Evolutionary conservation across 2,329 filamentous ascomycete genomes (phyloP), one percentile per base, ranked within the genome.

Genomic region (Exophiala sp.): DNA sequence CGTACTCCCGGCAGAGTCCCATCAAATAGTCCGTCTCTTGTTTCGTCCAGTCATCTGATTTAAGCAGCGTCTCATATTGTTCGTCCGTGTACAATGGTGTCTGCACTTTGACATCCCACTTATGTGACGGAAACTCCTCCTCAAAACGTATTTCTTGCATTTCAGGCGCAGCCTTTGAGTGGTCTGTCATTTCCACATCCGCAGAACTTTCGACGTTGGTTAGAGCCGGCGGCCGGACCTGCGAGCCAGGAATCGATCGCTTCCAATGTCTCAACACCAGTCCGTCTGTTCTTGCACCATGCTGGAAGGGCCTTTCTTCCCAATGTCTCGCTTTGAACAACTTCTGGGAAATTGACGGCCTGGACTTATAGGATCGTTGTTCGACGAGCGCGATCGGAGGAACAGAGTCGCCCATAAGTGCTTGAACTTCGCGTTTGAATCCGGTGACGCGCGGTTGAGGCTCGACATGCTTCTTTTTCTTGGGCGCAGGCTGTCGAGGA

Each of bases 1-100:
- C 90, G 66, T 85, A 96, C 43, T 91, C 87, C 53, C 80, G 80
- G 11, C 84, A 88, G 34, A 92, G 69, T 2, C 82, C 76, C 68
- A 97, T 81, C 59, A 99, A 73, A 67, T 96, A 96, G 68, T 96
- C 91, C 7, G 94, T 99, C 72, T 99, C 94, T 64, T 94, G 87
- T 65, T 87, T 89, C 11, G 88, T 86, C 94, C 94, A 99, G 63
- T 92, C 85, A 11, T 83, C 76, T 66, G 79, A 87, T 63, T 84
- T 80, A 47, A 99, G 72, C 58, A 87, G 83, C 53, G 83, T 78
- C 56, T 86, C 81, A 72, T 99, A 99, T 68, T 95, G 87, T 59
- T 91, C 89, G 59, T 95, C 87, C 57, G 83, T 90, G 71, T 97
- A 97, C 56, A 85, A 79, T 0, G 91, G 89, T 34, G 91, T 78